Evolutionary conservation across 2,329 filamentous ascomycete genomes (phyloP).

Genomic region (Diplodia seriata): DNA sequence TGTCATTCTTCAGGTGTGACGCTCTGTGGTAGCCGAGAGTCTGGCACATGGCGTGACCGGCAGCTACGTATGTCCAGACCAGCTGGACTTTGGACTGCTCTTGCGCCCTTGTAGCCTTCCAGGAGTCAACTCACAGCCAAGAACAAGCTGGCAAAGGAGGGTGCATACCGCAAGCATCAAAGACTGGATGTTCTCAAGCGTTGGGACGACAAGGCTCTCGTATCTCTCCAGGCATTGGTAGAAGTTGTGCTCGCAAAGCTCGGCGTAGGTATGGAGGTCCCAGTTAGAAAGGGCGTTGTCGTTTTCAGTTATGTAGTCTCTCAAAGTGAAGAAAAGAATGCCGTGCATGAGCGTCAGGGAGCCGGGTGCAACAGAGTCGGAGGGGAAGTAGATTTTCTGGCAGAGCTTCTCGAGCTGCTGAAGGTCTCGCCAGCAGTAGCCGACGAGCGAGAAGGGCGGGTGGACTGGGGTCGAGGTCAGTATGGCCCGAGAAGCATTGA

Average conservation of each 20-base stretch:
- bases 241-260: constrained; percentile 53
- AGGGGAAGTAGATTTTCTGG: constrained; percentile 53
- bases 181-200: constrained; percentile 47
- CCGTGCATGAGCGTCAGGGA: constrained; percentile 51
- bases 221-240: constrained; percentile 49
- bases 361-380: constrained; percentile 50
- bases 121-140: not conserved
- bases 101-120: constrained; percentile 40
- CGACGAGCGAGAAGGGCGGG: constrained; percentile 18
- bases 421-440: constrained; percentile 8
- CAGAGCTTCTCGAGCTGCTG: constrained; percentile 38
- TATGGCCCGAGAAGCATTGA: too few species aligned
- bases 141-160: not conserved
- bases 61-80: constrained; percentile 10
- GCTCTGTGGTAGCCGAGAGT: constrained; percentile 47
- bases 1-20: constrained; percentile 45
- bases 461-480: constrained; percentile 6
- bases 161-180: constrained; percentile 40
- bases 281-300: constrained; percentile 37
- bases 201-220: constrained; percentile 39
- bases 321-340: constrained; percentile 49
- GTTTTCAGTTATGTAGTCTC: constrained; percentile 40
- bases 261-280: constrained; percentile 43
- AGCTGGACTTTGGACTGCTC: constrained; percentile 42
- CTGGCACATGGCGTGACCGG: constrained; percentile 40